Percentiles rank a stretch among this genome's conserved stretches.
Evolutionary conservation across 176 grass and related monocot species (phyloP).

Genomic region (Ensete ventricosum): DNA sequence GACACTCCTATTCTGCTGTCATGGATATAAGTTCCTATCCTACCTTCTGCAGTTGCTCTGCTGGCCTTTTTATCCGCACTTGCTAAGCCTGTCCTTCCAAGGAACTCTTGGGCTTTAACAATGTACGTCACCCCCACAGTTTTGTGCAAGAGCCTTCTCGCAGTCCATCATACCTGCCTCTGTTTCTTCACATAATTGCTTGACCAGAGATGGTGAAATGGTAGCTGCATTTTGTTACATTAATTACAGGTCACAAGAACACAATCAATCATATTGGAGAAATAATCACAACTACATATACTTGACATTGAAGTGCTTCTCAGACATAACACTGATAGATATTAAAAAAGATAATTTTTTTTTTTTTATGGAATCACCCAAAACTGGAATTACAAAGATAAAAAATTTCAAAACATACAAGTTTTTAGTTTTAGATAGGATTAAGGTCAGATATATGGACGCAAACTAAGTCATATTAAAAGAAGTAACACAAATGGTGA

Average conservation of each 20-base stretch:
- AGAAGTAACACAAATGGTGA: no score
- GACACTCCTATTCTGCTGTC: constrained; percentile 79
- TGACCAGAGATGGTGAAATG: constrained; percentile 77
- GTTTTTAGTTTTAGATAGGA: no score
- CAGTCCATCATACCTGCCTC: constrained; percentile 99
- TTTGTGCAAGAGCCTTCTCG: constrained; percentile 86
- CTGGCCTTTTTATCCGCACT: constrained; percentile 92
- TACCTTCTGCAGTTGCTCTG: constrained; percentile 77
- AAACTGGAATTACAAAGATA: no score
- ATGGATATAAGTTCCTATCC: constrained; percentile 90
- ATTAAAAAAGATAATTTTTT: no score
- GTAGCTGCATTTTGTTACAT: constrained; percentile 45
- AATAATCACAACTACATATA: background rate
- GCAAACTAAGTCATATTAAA: no score
- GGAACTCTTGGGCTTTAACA: constrained; percentile 81
- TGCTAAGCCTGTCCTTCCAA: constrained; percentile 72
- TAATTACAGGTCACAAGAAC: constrained; percentile 4
- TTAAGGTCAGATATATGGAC: no score
- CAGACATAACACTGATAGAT: background rate
- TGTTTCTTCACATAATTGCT: constrained; percentile 90
- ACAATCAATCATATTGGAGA: no score
- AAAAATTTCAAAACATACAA: no score
- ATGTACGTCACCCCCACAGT: constrained; percentile 64
- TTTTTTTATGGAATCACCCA: no score
- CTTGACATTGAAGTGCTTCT: background rate